Base-by-base conservation (phyloP, 2,329 filamentous ascomycete species). In the Diplodia corticola region DNA sequence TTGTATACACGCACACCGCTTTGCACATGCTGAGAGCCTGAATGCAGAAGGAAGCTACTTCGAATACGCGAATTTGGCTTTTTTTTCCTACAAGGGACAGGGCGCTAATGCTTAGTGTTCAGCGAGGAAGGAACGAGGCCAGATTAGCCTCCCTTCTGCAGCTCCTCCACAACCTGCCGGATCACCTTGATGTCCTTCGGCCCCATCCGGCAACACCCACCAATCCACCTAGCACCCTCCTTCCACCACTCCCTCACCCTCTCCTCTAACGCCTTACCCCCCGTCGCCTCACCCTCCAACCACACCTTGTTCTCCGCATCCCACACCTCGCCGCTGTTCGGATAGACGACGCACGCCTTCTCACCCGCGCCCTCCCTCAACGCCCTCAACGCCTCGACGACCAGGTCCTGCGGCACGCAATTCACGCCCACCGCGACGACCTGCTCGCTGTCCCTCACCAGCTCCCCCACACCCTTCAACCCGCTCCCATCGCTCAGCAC, bases 151-250 rank as follows among this genome's bases (percentile, higher is more conserved):
- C 40, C 49, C 46, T 33, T 37, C 22, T 49, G 35, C 28, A 64
- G 24, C 33, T 53, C 33, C 20, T 57, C 63, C 17, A 65, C 33
- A 9, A 57, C 50, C 2, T 24, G 66, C 50, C 67, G 65, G 70
- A 80, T 75, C 12, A 73, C 72, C 33, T 67, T 65, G n/a, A 81
- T 78, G 67, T 81, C 78, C 10, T 73, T 71, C 0, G 80, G 80
- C 5, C 76, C 78, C 15, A 79, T 82, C 63, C 81, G 73, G 73
- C 81, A 83, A 69, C 81, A 83, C 1, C 81, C 81, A 12, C 81
- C 81, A 57, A 83, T 76, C 51, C 82, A 65, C 64, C 73, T 74
- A 10, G 79, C 81, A 1, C 81, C 80, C 30, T 73, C 73, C 3
- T 69, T 67, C 63, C 72, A 70, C 74, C 76, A 79, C 54, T 77